Conservation (phyloP, 495 filamentous ascomycete genomes). For the Penicillium subrubescens region DNA sequence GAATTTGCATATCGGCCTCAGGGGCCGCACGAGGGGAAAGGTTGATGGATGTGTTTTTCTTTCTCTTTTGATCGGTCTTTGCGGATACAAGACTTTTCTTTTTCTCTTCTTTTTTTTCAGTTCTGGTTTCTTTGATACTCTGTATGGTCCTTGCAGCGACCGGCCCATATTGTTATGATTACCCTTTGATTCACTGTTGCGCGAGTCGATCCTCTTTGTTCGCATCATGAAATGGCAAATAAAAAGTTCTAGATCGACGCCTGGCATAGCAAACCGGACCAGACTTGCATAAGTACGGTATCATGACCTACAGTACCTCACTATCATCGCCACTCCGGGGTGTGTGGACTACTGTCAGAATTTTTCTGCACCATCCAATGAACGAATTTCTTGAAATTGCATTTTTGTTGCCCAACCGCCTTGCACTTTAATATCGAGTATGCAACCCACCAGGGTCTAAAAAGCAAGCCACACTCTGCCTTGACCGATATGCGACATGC, state of each 20-base stretch:
- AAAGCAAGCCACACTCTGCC: constrained; percentile 20
- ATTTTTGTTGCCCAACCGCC: constrained; percentile 13
- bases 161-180: constrained; percentile 33
- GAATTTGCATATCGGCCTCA: constrained; percentile 9
- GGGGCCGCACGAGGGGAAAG: constrained; percentile 12
- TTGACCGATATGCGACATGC: constrained; percentile 14
- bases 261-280: neutral
- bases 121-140: constrained; percentile 18
- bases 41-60: neutral
- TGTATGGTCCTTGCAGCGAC: constrained; percentile 31
- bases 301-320: neutral
- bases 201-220: constrained; percentile 11
- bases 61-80: constrained; percentile 25
- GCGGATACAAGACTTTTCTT: constrained; percentile 27
- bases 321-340: neutral
- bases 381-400: constrained; percentile 8
- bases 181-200: constrained; percentile 16
- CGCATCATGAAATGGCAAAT: constrained; percentile 13
- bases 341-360: neutral
- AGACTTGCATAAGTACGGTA: constrained; percentile 1
- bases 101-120: constrained; percentile 17
- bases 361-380: neutral
- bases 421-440: constrained; percentile 11
- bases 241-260: constrained; percentile 35
- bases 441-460: constrained; percentile 7